Evolutionary conservation across 2,329 filamentous ascomycete genomes (phyloP).

Genomic region (Corniculantispora saksenae): DNA sequence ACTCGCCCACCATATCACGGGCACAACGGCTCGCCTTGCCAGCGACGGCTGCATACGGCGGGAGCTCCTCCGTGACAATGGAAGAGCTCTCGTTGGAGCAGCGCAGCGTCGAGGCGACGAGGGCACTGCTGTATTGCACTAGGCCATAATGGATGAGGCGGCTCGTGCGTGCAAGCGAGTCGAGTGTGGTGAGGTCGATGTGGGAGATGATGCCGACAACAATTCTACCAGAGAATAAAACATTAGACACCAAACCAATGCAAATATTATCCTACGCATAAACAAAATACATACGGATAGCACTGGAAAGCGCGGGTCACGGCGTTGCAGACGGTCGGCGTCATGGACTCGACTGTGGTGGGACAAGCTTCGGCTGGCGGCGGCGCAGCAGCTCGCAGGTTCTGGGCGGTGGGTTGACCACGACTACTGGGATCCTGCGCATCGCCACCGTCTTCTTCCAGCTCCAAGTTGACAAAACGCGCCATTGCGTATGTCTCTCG

Average conservation of each 20-base stretch:
- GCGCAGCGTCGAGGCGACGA: conserved; percentile 74
- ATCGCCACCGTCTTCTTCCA: conserved; percentile 21
- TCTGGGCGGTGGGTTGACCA: neutral
- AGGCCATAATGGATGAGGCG: conserved; percentile 76
- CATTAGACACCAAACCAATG: neutral
- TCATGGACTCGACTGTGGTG: neutral
- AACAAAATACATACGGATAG: conserved; percentile 35
- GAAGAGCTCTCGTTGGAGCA: conserved; percentile 71
- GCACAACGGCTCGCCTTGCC: conserved; percentile 80
- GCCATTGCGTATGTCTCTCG: conserved; percentile 19
- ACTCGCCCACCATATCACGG: conserved; percentile 82
- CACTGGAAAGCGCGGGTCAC: conserved; percentile 36
- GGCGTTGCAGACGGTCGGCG: conserved; percentile 24
- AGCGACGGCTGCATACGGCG: conserved; percentile 46
- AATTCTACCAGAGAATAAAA: conserved; percentile 63
- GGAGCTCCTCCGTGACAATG: conserved; percentile 56
- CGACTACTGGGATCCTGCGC: conserved; percentile 16
- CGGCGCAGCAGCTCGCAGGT: conserved; percentile 19
- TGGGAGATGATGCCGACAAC: conserved; percentile 71
- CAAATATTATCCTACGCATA: neutral
- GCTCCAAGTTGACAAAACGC: conserved; percentile 28
- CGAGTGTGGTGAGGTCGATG: conserved; percentile 84
- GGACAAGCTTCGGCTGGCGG: conserved; percentile 1
- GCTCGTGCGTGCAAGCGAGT: conserved; percentile 80
- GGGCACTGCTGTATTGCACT: conserved; percentile 72